Base-by-base conservation (phyloP, 108 stramenopile genomes). In the Schizochytrium sp. region DNA sequence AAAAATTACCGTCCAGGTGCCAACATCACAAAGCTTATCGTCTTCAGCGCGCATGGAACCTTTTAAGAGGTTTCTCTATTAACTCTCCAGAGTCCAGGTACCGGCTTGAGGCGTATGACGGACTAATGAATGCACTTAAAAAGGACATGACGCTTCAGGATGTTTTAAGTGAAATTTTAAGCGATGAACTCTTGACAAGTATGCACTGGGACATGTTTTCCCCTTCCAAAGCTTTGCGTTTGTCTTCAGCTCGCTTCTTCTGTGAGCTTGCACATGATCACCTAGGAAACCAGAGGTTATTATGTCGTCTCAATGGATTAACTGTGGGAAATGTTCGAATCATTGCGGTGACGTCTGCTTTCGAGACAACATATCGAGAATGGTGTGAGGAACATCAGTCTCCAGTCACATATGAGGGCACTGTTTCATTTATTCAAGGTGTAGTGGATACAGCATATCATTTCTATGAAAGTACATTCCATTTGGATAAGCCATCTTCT, bases 271-370 rank as follows among this genome's bases (percentile, higher is more conserved):
- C 64, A 44, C 64, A 69, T 44, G 28, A 28, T 10, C 64, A 69
- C 44, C 15, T 69, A 44, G 64, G 64, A 7, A 69, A 69, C 15
- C 64, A 69, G 28, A 38, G 64, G 0, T 7, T 69, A 44, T 44
- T 69, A 38, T 69, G 64, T 69, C 64, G 64, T 69, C 64, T 69
- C 15, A 69, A 69, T 15, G 64, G 64, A 7, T 5, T 69, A 38
- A 69, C 64, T 7, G 64, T 69, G 12, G 28, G 28, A 7, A 38
- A 38, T 44, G 64, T 69, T 7, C 64, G 64, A 7, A 12, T 69
- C 28, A 13, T 69, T 15, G 64, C 64, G 19, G 64, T 69, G 19
- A 0, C 64, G 10, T 7, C 12, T 38, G 2, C 12, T 7, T 5
- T 69, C 44, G 2, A 69, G 28, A 15, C 0, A 44, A 13, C 64